Percentiles rank a stretch among this genome's conserved stretches.
These are phyloP conservation scores for Penicillium sp. DNA, from an alignment of 2,329 filamentous ascomycete genomes.

Conservation along the genomic window DNA sequence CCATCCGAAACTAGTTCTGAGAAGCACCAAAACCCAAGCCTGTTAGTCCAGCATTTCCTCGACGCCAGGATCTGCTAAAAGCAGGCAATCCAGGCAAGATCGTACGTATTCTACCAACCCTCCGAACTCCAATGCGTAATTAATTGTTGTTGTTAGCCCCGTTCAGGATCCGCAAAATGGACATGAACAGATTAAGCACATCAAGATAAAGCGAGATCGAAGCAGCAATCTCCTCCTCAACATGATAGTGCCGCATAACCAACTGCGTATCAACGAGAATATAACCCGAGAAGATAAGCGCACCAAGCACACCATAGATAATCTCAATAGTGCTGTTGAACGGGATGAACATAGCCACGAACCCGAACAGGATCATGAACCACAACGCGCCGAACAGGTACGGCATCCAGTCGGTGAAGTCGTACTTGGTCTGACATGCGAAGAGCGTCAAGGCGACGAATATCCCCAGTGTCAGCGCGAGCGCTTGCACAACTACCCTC, in stretches of 20 bases:
- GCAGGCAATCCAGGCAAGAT: neutral
- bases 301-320: conserved; percentile 74
- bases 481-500: conserved; percentile 81
- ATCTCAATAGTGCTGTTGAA: conserved; percentile 78
- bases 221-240: conserved; percentile 96
- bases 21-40: conserved; percentile 1
- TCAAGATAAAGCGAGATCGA: conserved; percentile 94
- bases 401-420: conserved; percentile 96
- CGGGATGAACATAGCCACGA: conserved; percentile 88
- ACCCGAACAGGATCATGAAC: conserved; percentile 86
- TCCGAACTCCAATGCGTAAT: neutral
- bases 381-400: conserved; percentile 90
- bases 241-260: conserved; percentile 91
- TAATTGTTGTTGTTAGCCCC: conserved; percentile 86
- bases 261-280: conserved; percentile 96
- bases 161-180: conserved; percentile 93
- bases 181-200: conserved; percentile 94
- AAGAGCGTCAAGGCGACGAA: conserved; percentile 69
- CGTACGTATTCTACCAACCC: neutral
- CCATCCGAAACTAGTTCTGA: conserved; percentile 2
- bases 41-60: neutral
- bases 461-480: conserved; percentile 73
- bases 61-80: neutral
- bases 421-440: conserved; percentile 95
- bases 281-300: conserved; percentile 89